These are phyloP conservation scores for Pontederia crassipes DNA, from an alignment of 176 grass and related monocot species.

Conservation along the genomic window DNA sequence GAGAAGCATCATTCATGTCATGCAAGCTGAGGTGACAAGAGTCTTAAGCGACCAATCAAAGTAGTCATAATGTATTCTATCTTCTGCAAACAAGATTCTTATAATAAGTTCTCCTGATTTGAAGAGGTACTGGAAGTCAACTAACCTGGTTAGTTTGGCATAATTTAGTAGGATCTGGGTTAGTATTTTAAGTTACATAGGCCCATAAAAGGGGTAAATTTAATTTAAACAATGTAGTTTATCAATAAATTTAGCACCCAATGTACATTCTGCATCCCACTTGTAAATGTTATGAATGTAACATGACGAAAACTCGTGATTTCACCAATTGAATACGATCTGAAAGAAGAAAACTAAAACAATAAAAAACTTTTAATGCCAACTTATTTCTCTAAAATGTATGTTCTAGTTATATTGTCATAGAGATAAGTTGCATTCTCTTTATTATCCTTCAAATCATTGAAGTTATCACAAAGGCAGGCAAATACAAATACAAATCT, in stretches of 20 bases:
- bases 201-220: not conserved
- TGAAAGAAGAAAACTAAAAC: too few species aligned
- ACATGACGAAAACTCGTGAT: too few species aligned
- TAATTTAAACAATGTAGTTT: not conserved
- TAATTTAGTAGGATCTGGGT: too few species aligned
- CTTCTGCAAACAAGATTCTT: too few species aligned
- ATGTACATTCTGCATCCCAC: slow-evolving; percentile 21
- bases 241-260: slow-evolving; percentile 16
- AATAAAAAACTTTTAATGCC: too few species aligned
- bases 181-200: slow-evolving; percentile 7
- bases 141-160: too few species aligned
- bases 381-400: not conserved
- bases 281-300: slow-evolving; percentile 1
- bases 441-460: not conserved
- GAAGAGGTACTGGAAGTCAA: too few species aligned
- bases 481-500: slow-evolving; percentile 32
- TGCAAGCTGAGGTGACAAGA: not conserved
- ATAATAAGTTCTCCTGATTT: too few species aligned
- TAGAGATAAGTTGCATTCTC: not conserved
- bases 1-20: not conserved
- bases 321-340: too few species aligned
- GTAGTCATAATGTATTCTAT: too few species aligned
- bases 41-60: too few species aligned
- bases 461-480: not conserved
- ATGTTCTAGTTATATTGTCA: not conserved